Base-by-base conservation (phyloP, 768 basidiomycete genomes). In the Hygrocybe coccinea region DNA sequence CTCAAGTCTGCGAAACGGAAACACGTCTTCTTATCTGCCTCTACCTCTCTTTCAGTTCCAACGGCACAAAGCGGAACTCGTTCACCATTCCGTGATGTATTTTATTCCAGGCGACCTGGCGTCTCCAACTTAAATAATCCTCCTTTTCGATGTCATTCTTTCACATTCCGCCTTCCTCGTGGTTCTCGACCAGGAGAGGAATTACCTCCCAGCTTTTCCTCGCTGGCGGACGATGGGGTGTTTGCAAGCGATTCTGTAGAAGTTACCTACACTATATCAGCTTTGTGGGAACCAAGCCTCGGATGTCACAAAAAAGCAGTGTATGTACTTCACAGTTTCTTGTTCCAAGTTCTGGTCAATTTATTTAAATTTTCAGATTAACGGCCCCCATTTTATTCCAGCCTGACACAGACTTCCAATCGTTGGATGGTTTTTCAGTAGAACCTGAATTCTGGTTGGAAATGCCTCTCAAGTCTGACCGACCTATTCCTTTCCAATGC, bases 381-480 rank as follows among this genome's bases (percentile, higher is more conserved):
- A 84, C 87, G 58, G 79, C 82, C 3, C 87, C 87, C 5, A 74
- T 89, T 43, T 62, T 86, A 19, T 72, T 84, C 25, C 79, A 84
- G 46, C 81, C 82, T 3, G 84, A 85, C 50, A 60, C 68, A 1
- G 84, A 83, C 59, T 83, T 83, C 58, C 79, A 81, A 51, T 84
- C 82, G 2, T 60, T 76, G 19, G 84, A 85, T 61, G 79, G 77
- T 33, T 65, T 70, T 2, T 54, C 67, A 11, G 64, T 70, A 38
- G 68, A 75, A 50, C 71, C 76, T 2, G 75, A 77, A 38, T 78
- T 80, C 0, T 89, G 87, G 87, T 62, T 87, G 19, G 87, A 89
- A 65, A 79, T 85, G 67, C 82, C 85, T 35, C 68, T 89, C 39
- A 78, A 75, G 54, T 71, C 82, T 1, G 86, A 87, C 62, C 78